Base-by-base conservation (phyloP, 192 early-diverging fungal genomes). In the Backusella morwellensis region DNA sequence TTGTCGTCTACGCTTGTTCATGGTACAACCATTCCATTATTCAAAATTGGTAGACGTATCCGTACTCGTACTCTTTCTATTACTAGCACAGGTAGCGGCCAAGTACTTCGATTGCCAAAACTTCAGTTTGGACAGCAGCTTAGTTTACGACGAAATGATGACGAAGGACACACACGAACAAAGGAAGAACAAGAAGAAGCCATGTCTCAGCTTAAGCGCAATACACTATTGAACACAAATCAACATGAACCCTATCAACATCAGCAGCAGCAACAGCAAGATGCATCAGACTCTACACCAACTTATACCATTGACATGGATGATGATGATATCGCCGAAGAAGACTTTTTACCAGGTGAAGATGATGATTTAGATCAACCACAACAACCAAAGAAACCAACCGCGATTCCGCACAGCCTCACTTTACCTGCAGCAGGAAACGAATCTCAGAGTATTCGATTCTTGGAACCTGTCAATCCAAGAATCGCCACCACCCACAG, bases 1-100 rank as follows among this genome's bases (percentile, higher is more conserved):
- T 78, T 96, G 12, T 85, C 89, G 3, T 94, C 92, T 40, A 91
- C 95, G 7, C 54, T 97, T n/a, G 88, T 95, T 35, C 96, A 97
- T 73, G 96, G 96, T 67, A 85, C 91, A 1, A 93, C 94, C 5
- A 91, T 96, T n/a, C 91, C 92, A 19, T 72, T 97, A 35, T 87
- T 96, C 29, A 87, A 93, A 35, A 82, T 93, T 75, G 89, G 89
- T 40, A 86, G 83, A 79, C 50, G 82, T 72, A 83, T 83, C 47
- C 75, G 77, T 44, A 80, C 82, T 9, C 75, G 82, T 36, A 83
- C 82, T 0, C 23, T 83, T 32, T 83, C 82, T 5, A 80, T 83
- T 35, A 68, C 80, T 19, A 81, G 80, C 35, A 78, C 77, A 1
- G 77, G 77, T 4, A 70, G 73, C 35, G 72, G 66, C 72, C 82